phyloP scores from a whole-genome alignment of 2,329 filamentous ascomycete species.

The Paracamarosporium sp. region DNA sequence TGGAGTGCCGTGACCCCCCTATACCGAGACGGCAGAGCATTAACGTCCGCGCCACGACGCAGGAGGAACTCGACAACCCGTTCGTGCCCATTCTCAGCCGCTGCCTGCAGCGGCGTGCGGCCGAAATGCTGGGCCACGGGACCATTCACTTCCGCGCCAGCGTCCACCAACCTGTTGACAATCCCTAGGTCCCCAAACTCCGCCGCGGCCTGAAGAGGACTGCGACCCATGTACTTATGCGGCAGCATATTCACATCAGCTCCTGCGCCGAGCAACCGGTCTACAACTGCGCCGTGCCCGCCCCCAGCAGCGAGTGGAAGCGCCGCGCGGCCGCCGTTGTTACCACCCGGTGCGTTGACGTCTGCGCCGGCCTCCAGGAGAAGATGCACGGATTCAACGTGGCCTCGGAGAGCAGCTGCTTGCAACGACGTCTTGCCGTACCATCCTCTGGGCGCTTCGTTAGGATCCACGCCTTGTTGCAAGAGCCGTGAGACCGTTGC shows the following conservation, averaged over 20 bases:
- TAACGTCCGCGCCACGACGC: slow-evolving; percentile 1
- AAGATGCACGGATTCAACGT: neutral
- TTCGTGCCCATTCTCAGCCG: slow-evolving; percentile 2
- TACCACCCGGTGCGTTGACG: neutral
- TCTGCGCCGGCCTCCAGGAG: neutral
- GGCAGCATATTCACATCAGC: neutral
- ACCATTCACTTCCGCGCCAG: neutral
- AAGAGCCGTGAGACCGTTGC: neutral
- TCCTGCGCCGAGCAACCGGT: neutral
- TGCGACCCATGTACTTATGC: neutral
- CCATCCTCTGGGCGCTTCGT: neutral
- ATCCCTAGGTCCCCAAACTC: neutral
- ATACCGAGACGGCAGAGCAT: neutral
- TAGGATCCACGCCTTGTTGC: neutral
- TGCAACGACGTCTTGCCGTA: slow-evolving; percentile 2
- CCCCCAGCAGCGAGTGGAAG: neutral
- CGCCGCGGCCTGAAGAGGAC: neutral
- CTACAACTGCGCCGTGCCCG: neutral
- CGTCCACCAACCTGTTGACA: neutral
- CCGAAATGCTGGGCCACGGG: neutral
- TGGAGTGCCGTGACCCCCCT: slow-evolving; percentile 11
- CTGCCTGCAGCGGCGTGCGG: slow-evolving; percentile 7
- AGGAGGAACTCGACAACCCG: slow-evolving; percentile 5
- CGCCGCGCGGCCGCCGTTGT: neutral
- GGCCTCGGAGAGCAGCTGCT: neutral